Conservation (phyloP, 805 yeast genomes). For the Grigorovia yakushimaensis region DNA sequence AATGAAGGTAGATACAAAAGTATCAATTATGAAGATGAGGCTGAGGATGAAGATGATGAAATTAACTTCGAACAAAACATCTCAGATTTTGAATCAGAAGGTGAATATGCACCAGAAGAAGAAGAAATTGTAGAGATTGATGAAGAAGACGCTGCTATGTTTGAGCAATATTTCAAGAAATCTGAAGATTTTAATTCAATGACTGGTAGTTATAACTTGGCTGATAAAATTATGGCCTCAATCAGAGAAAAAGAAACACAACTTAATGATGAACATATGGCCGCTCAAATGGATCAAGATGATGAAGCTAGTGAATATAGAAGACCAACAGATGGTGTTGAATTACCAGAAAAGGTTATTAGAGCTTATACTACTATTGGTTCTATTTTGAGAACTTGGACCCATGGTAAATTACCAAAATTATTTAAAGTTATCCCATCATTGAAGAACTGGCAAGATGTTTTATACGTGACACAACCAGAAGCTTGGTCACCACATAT, state of each 20-base stretch:
- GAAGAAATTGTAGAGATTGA: slow-evolving; percentile 59
- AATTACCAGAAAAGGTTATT: slow-evolving; percentile 91
- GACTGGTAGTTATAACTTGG: slow-evolving; percentile 54
- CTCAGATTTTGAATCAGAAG: slow-evolving; percentile 46
- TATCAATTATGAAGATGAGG: slow-evolving; percentile 41
- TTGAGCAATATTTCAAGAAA: slow-evolving; percentile 60
- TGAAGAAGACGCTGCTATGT: slow-evolving; percentile 75
- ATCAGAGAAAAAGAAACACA: slow-evolving; percentile 60
- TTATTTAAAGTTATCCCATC: slow-evolving; percentile 91
- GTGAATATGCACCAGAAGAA: slow-evolving; percentile 38
- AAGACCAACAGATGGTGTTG: slow-evolving; percentile 59
- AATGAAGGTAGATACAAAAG: slow-evolving; percentile 26
- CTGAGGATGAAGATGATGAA: slow-evolving; percentile 32
- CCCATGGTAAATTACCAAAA: slow-evolving; percentile 95
- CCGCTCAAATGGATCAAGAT: slow-evolving; percentile 13
- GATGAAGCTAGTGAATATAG: slow-evolving; percentile 18
- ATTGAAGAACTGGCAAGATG: slow-evolving; percentile 90
- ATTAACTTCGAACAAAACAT: slow-evolving; percentile 32
- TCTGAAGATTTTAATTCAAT: slow-evolving; percentile 30
- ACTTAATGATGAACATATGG: slow-evolving; percentile 12
- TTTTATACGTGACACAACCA: slow-evolving; percentile 86
- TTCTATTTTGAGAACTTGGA: slow-evolving; percentile 73
- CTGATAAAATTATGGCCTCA: slow-evolving; percentile 89
- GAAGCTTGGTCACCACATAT: slow-evolving; percentile 93
- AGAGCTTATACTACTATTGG: slow-evolving; percentile 92